Base-by-base conservation (phyloP, 2,329 filamentous ascomycete species). In the Fusarium guadeloupense region DNA sequence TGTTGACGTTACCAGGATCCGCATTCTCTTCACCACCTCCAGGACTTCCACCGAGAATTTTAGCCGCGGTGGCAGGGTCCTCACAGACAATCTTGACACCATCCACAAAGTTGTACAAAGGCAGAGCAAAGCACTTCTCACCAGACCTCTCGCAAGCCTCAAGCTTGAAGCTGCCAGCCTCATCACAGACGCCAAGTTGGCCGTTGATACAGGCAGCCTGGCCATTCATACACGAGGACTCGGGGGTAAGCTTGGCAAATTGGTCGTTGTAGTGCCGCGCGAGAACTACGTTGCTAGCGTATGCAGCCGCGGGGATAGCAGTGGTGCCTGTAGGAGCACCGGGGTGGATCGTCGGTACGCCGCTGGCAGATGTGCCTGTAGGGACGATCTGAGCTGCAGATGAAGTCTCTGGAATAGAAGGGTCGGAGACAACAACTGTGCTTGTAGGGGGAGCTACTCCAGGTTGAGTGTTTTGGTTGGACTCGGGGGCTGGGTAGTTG, bases 141-240 rank as follows among this genome's bases (percentile, higher is more conserved):
- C 61, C 43, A 1, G 45, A 9, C 4, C 19, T 41, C 9, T 33
- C 35, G 34, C 80, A 80, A 9, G 71, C 57, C 1, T 64, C 67
- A 16, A 85, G 76, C 5, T 71, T 65, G 64, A 82, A 87, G 1
- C 64, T 68, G 16, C 80, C 79, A 6, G 58, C 53, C 10, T 59
- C 55, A 23, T 72, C 71, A 66, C 85, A 88, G 13, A 69, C 69
- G n/a, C 76, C 83, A 5, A 82, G 66, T 43, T 79, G 76, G 19
- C 83, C 81, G 13, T 75, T 69, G 38, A 87, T 79, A 48, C 85
- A 88, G 5, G 84, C 84, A 4, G 78, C 75, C 53, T 86, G 81
- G 21, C 75, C 75, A 2, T 68, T 47, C 0, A 64, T 68, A 67
- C 85, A 88, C 44, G 80, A 75, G 4, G 82, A 80, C 17, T 78